Evolutionary conservation across 2,329 filamentous ascomycete species (phyloP), one percentile per base, ranked within the genome.

Genomic region (Calonectria naviculata): DNA sequence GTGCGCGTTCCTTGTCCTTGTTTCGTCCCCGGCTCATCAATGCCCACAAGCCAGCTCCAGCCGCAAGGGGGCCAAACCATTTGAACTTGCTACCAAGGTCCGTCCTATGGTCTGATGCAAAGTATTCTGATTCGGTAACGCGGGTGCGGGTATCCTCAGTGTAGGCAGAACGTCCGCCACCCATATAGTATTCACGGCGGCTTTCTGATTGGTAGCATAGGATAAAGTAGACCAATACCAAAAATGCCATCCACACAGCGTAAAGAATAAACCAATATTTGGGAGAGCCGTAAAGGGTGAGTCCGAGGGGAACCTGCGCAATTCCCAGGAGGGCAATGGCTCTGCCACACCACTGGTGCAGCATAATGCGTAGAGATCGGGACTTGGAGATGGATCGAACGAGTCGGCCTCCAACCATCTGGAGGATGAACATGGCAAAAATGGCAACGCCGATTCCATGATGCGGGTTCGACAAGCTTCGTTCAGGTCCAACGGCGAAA

Each of bases 241-340:
- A 85, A 21, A 93, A 87, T 31, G 91, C 90, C 81, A 93, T 93
- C 87, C 93, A 96, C 0, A 98, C 73, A 0, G 95, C 89, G 79
- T 93, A 99, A 4, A 98, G 86, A 64, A 99, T 91, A 81, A 98
- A 99, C 4, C 95, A 88, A 42, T 89, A 90, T 78, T 93, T 91
- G 6, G 97, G 96, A 34, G 95, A 98, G 7, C 97, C 97, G 79
- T 98, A 99, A 1, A 99, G 87, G 0, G 95, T 95, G 56, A 99
- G 87, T 0, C 97, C 97, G 0, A 99, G 87, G 0, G 97, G 93
- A 13, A 99, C 91, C 81, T 99, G 97, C 4, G 92, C 89, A 74
- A 98, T 92, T 0, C 94, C 97, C 5, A 99, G 86, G 21, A 98
- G 83, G 3, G 94, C 93, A 77, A 96, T 91, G 0, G 90, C 85